Evolutionary conservation across 345 rosid species (phyloP), one percentile per base, ranked within the genome.

Genomic region (Bretschneidera sinensis): DNA sequence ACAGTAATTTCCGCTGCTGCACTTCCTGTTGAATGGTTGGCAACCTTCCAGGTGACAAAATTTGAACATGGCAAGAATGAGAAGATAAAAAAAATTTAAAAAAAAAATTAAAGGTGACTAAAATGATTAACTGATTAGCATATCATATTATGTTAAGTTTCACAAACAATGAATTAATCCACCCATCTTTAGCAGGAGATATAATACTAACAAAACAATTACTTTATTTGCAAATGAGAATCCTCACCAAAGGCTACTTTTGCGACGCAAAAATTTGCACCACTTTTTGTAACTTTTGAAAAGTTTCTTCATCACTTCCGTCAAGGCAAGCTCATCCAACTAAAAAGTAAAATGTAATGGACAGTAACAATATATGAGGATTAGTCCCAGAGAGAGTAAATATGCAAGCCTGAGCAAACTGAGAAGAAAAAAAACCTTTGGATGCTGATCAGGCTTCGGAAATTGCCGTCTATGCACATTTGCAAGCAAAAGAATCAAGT

Each of bases 1-100:
- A 91, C 4, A 91, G 81, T 66, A 91, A 67, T 70, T 87, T 91
- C 10, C 97, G 92, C 63, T 91, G 97, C 21, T 91, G 97, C 67
- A 91, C 86, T 70, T 91, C 97, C 71, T 91, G 97, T 51, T 91
- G 97, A 75, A 87, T 91, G 35, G 96, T 87, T 0, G 97, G 97
- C 68, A 91, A 79, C 97, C 97, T 91, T 71, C 62, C 52, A 45
- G 51, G 59, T 24, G 16, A 51, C 1, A 21, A 19, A 51, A 23
- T 21, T 21, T 13, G 14, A 51, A 11, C 24, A 21, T 21, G 6
- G 54, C n/a, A 14, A 51, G 24, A 51, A 51, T 2, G 10, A 39
- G 16, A 14, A 14, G 16, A 39, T 7, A 5, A 39, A 39, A 39
- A 1, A 39, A n/a, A 5, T 1, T n/a, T n/a, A n/a, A n/a, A n/a